A percentile compares a stretch with the other conserved stretches of the same genome.
phyloP scores from a whole-genome alignment of 2,329 filamentous ascomycete species.

The Epichloe baconii region DNA sequence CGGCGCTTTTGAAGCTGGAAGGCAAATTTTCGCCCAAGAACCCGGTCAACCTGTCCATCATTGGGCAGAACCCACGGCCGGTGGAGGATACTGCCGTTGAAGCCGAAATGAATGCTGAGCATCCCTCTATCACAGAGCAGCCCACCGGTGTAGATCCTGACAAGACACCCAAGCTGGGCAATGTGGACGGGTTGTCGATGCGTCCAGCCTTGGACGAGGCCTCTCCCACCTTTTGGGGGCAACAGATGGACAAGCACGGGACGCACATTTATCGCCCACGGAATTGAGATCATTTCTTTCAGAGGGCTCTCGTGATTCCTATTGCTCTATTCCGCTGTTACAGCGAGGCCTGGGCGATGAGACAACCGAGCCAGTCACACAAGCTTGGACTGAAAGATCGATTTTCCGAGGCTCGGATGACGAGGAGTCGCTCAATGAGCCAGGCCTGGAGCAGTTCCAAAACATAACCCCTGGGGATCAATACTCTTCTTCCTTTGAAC shows the following conservation, averaged over 20 bases:
- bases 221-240: conserved; percentile 6
- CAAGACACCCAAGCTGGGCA: background rate
- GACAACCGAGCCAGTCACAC: conserved; percentile 19
- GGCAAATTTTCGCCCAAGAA: conserved; percentile 58
- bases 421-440: conserved; percentile 14
- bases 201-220: background rate
- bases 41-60: conserved; percentile 22
- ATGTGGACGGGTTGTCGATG: conserved; percentile 2
- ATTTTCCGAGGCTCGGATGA: conserved; percentile 37
- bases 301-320: conserved; percentile 57
- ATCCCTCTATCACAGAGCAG: too few species aligned
- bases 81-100: background rate
- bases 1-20: conserved; percentile 84
- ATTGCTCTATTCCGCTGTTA: conserved; percentile 63
- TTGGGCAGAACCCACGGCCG: conserved; percentile 10
- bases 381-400: conserved; percentile 39
- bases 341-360: conserved; percentile 51
- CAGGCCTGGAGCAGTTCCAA: conserved; percentile 7
- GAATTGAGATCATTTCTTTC: conserved; percentile 37
- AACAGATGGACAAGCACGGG: conserved; percentile 9
- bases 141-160: background rate
- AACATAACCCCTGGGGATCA: conserved; percentile 13
- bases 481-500: conserved; percentile 35
- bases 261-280: conserved; percentile 16
- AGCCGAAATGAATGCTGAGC: background rate